A percentile compares a stretch with the other conserved stretches of the same genome.
These are phyloP conservation scores for Skeletonema tropicum DNA, from an alignment of 108 stramenopile species.

Conservation along the genomic window DNA sequence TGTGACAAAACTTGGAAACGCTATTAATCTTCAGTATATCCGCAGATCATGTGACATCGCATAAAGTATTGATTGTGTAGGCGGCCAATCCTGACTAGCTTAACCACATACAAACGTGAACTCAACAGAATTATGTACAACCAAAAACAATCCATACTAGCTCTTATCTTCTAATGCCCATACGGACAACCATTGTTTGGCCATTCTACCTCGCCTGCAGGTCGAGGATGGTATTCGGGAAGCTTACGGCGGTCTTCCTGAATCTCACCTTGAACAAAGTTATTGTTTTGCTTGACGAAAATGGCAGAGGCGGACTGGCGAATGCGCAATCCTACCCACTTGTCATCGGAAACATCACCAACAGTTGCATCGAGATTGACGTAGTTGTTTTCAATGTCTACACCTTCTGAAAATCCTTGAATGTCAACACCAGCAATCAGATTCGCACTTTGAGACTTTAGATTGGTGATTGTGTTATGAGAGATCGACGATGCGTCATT, in stretches of 20 bases:
- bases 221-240: conserved; percentile 4
- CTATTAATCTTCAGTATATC: too few species aligned
- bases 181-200: conserved; percentile 7
- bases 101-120: too few species aligned
- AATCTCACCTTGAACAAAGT: neutral
- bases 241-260: neutral
- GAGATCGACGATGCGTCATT: neutral
- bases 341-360: too few species aligned
- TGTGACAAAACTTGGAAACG: too few species aligned
- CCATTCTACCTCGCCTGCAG: neutral
- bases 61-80: too few species aligned
- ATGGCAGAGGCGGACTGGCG: conserved; percentile 6
- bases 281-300: neutral
- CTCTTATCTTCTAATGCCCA: too few species aligned
- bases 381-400: too few species aligned
- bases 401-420: conserved; percentile 1
- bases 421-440: conserved; percentile 12
- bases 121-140: too few species aligned
- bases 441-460: conserved; percentile 2
- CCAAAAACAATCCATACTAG: too few species aligned
- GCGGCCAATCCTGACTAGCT: too few species aligned
- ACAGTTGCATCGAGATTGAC: too few species aligned
- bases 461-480: conserved; percentile 4
- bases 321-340: conserved; percentile 11
- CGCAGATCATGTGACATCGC: too few species aligned